phyloP scores from a whole-genome alignment of 2,329 filamentous ascomycete species.

The Hypoxylon sp. region DNA sequence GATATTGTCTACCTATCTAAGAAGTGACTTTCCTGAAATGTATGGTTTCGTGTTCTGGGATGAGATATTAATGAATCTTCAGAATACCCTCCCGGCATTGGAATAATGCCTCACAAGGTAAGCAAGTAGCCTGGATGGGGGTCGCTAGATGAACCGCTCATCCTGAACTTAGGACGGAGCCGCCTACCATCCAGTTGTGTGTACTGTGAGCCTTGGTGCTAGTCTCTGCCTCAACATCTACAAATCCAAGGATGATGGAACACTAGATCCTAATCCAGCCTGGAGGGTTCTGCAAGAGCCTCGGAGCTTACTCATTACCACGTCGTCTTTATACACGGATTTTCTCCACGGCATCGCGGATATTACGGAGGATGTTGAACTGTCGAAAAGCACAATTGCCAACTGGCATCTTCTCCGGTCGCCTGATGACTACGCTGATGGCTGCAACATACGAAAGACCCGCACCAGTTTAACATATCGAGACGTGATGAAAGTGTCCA shows the following conservation, averaged over 20 bases:
- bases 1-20: background rate
- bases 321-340: constrained; percentile 75
- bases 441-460: constrained; percentile 70
- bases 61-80: constrained; percentile 33
- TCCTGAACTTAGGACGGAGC: constrained; percentile 73
- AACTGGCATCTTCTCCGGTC: constrained; percentile 80
- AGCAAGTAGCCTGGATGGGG: constrained; percentile 43
- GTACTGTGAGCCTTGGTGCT: constrained; percentile 88
- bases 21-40: constrained; percentile 12
- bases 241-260: constrained; percentile 72
- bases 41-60: constrained; percentile 10
- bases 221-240: constrained; percentile 85
- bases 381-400: constrained; percentile 73
- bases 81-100: constrained; percentile 85
- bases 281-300: constrained; percentile 84
- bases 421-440: constrained; percentile 62
- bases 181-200: constrained; percentile 90
- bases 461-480: constrained; percentile 84
- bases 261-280: constrained; percentile 65
- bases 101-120: constrained; percentile 95
- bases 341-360: constrained; percentile 83
- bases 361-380: constrained; percentile 74
- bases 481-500: constrained; percentile 87
- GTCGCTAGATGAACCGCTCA: constrained; percentile 46
- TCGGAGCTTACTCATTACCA: constrained; percentile 83